These are phyloP conservation scores for Aspergillus ruber DNA, from an alignment of 2,329 filamentous ascomycete genomes.

Conservation along the genomic window DNA sequence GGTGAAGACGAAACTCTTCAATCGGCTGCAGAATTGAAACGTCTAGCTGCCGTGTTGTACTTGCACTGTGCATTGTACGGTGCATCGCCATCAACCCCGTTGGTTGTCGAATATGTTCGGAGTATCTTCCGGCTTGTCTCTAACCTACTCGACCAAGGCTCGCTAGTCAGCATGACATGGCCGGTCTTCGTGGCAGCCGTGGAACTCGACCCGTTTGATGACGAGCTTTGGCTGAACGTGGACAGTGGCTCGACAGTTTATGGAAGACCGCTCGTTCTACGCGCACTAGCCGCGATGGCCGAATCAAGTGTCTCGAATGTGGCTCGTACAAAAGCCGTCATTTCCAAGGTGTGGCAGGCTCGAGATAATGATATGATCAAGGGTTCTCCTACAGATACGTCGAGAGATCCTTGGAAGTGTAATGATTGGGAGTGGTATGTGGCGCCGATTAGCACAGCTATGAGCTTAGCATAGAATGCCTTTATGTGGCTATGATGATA, in stretches of 20 bases:
- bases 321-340: constrained; percentile 40
- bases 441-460: constrained; percentile 36
- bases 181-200: constrained; percentile 41
- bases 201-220: constrained; percentile 34
- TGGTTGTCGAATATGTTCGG: constrained; percentile 26
- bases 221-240: constrained; percentile 27
- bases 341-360: constrained; percentile 44
- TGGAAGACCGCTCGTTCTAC: constrained; percentile 35
- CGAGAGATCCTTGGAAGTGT: constrained; percentile 9
- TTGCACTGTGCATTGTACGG: constrained; percentile 41
- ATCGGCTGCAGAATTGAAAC: constrained; percentile 39
- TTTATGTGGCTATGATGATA: neutral
- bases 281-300: constrained; percentile 35
- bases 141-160: constrained; percentile 26
- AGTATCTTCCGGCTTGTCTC: constrained; percentile 31
- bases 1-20: constrained; percentile 25
- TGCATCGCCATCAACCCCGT: constrained; percentile 35
- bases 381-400: constrained; percentile 8
- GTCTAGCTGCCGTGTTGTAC: constrained; percentile 41
- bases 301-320: constrained; percentile 40
- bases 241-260: constrained; percentile 15
- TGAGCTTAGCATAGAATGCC: constrained; percentile 35
- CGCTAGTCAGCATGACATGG: constrained; percentile 34
- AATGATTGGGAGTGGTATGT: constrained; percentile 42
- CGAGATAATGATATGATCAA: constrained; percentile 33